A percentile compares a stretch with the other conserved stretches of the same genome.
Evolutionary conservation across 306 rosid genomes (phyloP).

Genomic region (Mimosa bimucronata): DNA sequence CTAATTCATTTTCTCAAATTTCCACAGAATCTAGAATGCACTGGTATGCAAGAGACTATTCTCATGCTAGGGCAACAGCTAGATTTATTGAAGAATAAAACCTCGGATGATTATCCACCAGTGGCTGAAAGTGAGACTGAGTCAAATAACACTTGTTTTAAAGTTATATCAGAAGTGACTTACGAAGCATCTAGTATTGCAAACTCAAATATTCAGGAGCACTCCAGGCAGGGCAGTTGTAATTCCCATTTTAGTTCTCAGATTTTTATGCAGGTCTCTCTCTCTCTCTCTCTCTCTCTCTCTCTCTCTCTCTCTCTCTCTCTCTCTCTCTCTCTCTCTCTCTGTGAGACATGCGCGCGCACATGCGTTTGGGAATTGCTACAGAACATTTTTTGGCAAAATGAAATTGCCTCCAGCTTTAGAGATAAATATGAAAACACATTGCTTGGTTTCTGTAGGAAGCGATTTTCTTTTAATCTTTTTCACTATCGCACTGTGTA

Average conservation of each 20-base stretch:
- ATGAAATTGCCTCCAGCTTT: too few species aligned
- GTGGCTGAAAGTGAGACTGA: slow-evolving; percentile 40
- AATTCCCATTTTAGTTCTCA: slow-evolving; percentile 52
- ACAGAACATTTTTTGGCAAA: not conserved
- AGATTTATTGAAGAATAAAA: slow-evolving; percentile 48
- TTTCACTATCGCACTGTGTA: slow-evolving; percentile 37
- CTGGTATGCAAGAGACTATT: slow-evolving; percentile 79
- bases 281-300: slow-evolving; percentile 17
- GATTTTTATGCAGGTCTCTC: slow-evolving; percentile 62
- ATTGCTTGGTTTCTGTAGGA: slow-evolving; percentile 6
- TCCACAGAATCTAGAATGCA: slow-evolving; percentile 61
- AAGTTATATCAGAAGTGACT: slow-evolving; percentile 41
- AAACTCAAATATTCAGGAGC: slow-evolving; percentile 61
- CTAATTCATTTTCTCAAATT: slow-evolving; percentile 15
- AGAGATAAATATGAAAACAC: not conserved
- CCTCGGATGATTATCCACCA: slow-evolving; percentile 38
- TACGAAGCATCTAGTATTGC: slow-evolving; percentile 49
- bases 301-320: not conserved
- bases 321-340: too few species aligned
- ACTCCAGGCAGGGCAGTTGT: slow-evolving; percentile 46
- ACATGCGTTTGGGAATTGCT: slow-evolving; percentile 26
- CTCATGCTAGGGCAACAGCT: slow-evolving; percentile 66
- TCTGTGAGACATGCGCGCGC: slow-evolving; percentile 6
- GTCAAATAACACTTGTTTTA: slow-evolving; percentile 28
- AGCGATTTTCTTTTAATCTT: slow-evolving; percentile 8